Evolutionary conservation across 2,329 filamentous ascomycete genomes (phyloP).

Genomic region (Microdochium bolleyi): DNA sequence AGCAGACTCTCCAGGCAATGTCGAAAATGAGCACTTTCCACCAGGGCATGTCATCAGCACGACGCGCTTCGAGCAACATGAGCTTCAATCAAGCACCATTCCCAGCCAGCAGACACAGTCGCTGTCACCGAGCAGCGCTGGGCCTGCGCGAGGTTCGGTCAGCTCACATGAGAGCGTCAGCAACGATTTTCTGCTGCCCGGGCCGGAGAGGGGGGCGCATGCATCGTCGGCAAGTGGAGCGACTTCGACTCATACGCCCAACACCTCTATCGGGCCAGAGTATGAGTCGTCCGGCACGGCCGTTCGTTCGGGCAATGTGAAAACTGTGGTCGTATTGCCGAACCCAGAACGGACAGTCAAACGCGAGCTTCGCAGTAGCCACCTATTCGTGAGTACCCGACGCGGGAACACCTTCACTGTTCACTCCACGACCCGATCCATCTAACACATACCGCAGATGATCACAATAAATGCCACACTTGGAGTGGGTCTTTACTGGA

Average conservation of each 20-base stretch:
- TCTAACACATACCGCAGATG: constrained; percentile 11
- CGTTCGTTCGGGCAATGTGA: constrained; percentile 1
- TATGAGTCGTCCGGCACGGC: neutral
- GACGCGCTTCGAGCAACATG: neutral
- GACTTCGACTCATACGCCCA: neutral
- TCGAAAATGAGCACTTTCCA: neutral
- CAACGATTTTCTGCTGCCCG: neutral
- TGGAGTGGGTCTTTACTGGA: constrained; percentile 19
- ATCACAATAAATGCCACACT: constrained; percentile 19
- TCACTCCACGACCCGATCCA: neutral
- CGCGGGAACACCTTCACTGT: neutral
- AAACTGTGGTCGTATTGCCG: constrained; percentile 7
- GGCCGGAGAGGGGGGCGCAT: neutral
- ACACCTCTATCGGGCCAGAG: constrained; percentile 1
- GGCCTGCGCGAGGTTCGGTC: neutral
- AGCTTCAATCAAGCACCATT: neutral
- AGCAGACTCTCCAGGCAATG: neutral
- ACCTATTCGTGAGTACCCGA: constrained; percentile 12
- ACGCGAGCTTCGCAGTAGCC: constrained; percentile 14
- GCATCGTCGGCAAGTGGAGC: neutral
- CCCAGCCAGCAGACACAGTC: neutral
- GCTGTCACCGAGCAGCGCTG: neutral
- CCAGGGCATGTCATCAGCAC: neutral
- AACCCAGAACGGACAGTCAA: constrained; percentile 13
- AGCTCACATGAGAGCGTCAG: neutral